phyloP scores from a whole-genome alignment of 2,329 filamentous ascomycete species.

The Trichoderma pleuroti region DNA sequence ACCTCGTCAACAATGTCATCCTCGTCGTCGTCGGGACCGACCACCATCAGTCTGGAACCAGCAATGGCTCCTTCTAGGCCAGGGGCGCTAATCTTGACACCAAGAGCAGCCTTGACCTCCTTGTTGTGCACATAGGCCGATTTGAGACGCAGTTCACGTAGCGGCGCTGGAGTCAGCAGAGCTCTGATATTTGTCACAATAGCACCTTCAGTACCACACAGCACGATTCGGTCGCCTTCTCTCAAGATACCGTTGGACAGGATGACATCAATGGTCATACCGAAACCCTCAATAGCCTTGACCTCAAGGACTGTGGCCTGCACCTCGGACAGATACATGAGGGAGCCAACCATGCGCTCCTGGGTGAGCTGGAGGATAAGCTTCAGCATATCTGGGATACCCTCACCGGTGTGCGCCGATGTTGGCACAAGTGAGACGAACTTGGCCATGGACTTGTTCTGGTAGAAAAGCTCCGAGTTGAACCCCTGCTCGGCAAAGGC shows the following conservation, averaged over 20 bases:
- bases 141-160: constrained; percentile 93
- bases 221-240: constrained; percentile 89
- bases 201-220: constrained; percentile 94
- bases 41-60: constrained; percentile 88
- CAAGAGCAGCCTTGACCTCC: constrained; percentile 94
- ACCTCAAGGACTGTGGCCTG: constrained; percentile 98
- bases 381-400: constrained; percentile 98
- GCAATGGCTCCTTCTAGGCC: constrained; percentile 95
- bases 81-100: constrained; percentile 98
- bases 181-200: constrained; percentile 95
- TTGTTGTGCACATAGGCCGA: constrained; percentile 98
- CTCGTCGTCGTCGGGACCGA: constrained; percentile 92
- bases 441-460: constrained; percentile 96
- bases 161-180: constrained; percentile 83
- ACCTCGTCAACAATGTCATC: constrained; percentile 96
- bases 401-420: constrained; percentile 97
- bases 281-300: constrained; percentile 97
- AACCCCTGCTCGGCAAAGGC: constrained; percentile 96
- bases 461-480: constrained; percentile 94
- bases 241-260: constrained; percentile 91
- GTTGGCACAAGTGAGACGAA: constrained; percentile 96
- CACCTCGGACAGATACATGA: constrained; percentile 98
- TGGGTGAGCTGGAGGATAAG: constrained; percentile 88
- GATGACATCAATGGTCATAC: constrained; percentile 97
- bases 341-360: constrained; percentile 91